These are phyloP conservation scores for Leccinum disarticulatum DNA, from an alignment of 768 basidiomycete genomes.

Conservation along the genomic window DNA sequence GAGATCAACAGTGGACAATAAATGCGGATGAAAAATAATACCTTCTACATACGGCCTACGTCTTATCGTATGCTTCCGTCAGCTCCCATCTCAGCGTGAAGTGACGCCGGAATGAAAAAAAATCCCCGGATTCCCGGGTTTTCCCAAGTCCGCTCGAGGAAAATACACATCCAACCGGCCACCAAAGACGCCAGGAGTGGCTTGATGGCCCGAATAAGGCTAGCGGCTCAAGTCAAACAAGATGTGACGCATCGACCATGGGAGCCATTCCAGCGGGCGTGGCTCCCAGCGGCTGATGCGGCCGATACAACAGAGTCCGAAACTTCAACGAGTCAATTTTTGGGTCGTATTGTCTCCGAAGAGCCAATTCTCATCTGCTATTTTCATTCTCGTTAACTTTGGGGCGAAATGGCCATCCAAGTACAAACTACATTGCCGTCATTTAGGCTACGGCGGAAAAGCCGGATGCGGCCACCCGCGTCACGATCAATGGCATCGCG, in stretches of 20 bases:
- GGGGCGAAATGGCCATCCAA: neutral
- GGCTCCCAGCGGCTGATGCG: slow-evolving; percentile 16
- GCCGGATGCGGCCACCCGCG: slow-evolving; percentile 18
- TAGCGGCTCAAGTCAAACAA: slow-evolving; percentile 4
- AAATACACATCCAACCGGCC: slow-evolving; percentile 2
- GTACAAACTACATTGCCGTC: neutral
- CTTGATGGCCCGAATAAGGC: slow-evolving; percentile 9
- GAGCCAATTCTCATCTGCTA: slow-evolving; percentile 25
- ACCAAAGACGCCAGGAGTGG: slow-evolving; percentile 6
- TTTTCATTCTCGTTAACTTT: slow-evolving; percentile 13
- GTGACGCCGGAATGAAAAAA: slow-evolving; percentile 16
- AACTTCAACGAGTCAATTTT: slow-evolving; percentile 7
- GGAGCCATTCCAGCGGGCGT: slow-evolving; percentile 20
- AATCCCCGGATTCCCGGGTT: slow-evolving; percentile 12
- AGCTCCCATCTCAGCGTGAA: slow-evolving; percentile 9
- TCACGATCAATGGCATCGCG: neutral
- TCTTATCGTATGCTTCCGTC: slow-evolving; percentile 17
- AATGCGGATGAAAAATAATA: neutral
- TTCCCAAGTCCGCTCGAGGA: slow-evolving; percentile 14
- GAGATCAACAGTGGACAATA: neutral
- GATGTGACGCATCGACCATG: slow-evolving; percentile 16
- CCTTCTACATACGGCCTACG: slow-evolving; percentile 23
- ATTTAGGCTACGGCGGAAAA: slow-evolving; percentile 11
- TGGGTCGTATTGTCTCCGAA: slow-evolving; percentile 13
- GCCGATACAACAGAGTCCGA: slow-evolving; percentile 26